Base-by-base conservation (phyloP, 2,329 filamentous ascomycete genomes). In the Monosporascus sp. region DNA sequence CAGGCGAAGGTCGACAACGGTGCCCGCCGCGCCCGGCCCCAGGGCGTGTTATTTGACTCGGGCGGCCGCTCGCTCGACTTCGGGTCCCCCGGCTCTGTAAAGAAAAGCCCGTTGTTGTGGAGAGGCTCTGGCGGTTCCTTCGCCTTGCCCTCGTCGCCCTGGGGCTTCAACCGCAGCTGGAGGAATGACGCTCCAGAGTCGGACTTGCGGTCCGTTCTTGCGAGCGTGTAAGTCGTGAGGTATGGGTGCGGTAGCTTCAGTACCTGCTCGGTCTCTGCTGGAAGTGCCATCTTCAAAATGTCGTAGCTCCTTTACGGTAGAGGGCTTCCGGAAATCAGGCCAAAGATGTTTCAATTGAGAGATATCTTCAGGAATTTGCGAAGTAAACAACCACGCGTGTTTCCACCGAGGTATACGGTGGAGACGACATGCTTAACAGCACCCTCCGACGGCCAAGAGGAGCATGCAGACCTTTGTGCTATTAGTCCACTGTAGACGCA, bases 21-120 rank as follows among this genome's bases (percentile, higher is more conserved):
- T 4, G 77, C 78, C 53, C 79, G 75, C 37, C 78, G 70, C n/a
- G 79, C 75, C n/a, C 79, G 72, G 6, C 75, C 79, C 79, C 79
- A 82, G 48, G 77, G 68, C 46, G 76, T 79, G 66, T 82, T 82
- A 67, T 81, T 78, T 53, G 77, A 78, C 45, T 70, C 68, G 38
- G 75, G 63, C 4, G 76, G 76, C 17, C 76, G 68, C 59, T 78
- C 74, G 63, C 72, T 76, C 14, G 75, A 78, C 60, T 77, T 78
- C 51, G 77, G 73, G 57, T 73, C 69, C 37, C 70, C 60, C 37
- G 75, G 76, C 55, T 77, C 72, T 25, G 74, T 70, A 64, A 79
- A 77, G 67, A 66, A 69, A 55, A 79, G 63, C 15, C 61, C 54
- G 49, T 67, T 60, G 58, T 65, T 70, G 63, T 70, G 62, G 24